These are phyloP conservation scores for Cercospora citrullina DNA, from an alignment of 2,329 filamentous ascomycete genomes.

Conservation along the genomic window DNA sequence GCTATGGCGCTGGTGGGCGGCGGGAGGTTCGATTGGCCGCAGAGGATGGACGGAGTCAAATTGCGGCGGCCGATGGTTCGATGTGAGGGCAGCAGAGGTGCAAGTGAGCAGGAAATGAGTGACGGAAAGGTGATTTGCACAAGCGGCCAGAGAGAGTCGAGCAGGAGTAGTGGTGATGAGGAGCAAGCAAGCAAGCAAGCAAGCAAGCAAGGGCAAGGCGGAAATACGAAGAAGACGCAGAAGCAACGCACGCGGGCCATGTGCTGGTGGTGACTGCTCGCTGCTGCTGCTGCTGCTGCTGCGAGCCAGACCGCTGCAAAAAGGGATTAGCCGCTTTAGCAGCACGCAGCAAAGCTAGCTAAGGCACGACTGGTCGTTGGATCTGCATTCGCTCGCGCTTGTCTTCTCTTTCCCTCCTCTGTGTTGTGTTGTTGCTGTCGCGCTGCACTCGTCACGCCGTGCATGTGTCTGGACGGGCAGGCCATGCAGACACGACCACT, in stretches of 20 bases:
- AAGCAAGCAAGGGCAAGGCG: neutral
- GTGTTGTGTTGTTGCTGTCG: neutral
- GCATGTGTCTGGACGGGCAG: slow-evolving; percentile 9
- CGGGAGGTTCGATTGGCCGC: slow-evolving; percentile 3
- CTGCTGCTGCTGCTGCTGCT: neutral
- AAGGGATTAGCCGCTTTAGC: neutral
- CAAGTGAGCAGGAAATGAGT: slow-evolving; percentile 7
- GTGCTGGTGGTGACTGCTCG: neutral
- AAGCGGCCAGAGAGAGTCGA: neutral
- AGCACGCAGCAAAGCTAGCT: neutral
- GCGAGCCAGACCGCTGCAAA: neutral
- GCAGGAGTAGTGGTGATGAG: neutral
- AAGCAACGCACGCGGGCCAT: neutral
- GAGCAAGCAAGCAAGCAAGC: neutral
- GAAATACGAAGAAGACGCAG: neutral
- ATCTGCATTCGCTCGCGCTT: neutral
- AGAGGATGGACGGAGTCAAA: slow-evolving; percentile 1
- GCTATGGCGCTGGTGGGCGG: slow-evolving; percentile 1
- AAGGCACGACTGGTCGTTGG: neutral
- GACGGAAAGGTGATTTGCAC: slow-evolving; percentile 3
- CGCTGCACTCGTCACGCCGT: neutral
- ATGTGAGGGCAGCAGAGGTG: neutral
- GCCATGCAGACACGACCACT: neutral
- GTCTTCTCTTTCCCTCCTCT: neutral
- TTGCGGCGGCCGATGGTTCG: slow-evolving; percentile 6